phyloP scores from a whole-genome alignment of 2,329 filamentous ascomycete genomes.

The Lachnellula willkommii region DNA sequence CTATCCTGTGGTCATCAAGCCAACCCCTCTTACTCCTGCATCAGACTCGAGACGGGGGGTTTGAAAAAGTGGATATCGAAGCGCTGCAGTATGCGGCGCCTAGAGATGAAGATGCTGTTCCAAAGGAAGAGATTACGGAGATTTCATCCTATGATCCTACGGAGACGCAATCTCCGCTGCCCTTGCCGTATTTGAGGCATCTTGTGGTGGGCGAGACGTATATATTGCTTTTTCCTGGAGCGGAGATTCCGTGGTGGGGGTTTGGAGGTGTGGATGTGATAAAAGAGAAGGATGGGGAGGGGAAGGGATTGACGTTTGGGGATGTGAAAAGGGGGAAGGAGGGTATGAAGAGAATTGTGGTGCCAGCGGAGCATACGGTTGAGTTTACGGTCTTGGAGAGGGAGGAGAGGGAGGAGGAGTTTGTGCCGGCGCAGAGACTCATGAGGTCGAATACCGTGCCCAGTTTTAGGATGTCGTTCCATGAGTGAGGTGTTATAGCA shows the following conservation, averaged over 20 bases:
- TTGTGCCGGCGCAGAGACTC: background rate
- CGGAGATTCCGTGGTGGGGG: background rate
- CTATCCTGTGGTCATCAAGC: background rate
- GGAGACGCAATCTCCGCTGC: background rate
- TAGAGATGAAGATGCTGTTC: too few relatives aligned
- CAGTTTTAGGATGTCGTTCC: background rate
- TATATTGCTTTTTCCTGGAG: background rate
- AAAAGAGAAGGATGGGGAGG: background rate
- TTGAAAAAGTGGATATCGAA: background rate
- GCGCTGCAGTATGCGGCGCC: too few relatives aligned
- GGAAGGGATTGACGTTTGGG: background rate
- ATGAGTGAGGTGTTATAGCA: slow-evolving; percentile 21
- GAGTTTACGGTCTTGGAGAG: background rate
- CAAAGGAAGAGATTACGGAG: background rate
- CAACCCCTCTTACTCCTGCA: background rate
- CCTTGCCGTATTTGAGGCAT: background rate
- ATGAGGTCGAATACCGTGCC: background rate
- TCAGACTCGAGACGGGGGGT: background rate
- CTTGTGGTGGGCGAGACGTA: background rate
- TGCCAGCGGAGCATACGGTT: background rate
- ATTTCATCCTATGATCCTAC: background rate
- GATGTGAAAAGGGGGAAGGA: background rate
- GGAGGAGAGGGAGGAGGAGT: background rate
- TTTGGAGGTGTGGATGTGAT: background rate
- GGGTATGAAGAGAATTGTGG: background rate